Evolutionary conservation across 768 basidiomycete species (phyloP).

Genomic region (Collybia sp.): DNA sequence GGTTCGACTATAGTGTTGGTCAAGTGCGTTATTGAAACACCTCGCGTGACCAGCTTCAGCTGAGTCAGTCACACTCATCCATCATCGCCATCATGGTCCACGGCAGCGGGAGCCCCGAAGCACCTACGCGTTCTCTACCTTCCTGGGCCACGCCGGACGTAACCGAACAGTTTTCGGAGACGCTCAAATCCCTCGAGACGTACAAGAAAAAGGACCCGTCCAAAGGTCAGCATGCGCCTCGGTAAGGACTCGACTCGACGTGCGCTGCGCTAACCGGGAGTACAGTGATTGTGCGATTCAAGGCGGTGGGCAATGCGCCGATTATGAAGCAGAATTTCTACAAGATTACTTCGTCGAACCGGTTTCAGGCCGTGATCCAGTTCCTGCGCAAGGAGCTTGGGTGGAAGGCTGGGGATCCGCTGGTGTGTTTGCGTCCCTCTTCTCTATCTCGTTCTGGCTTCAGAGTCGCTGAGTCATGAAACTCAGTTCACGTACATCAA

Average conservation of each 20-base stretch:
- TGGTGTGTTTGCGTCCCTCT: slow-evolving; percentile 46
- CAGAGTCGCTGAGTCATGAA: slow-evolving; percentile 32
- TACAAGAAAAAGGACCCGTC: slow-evolving; percentile 85
- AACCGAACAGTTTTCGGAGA: slow-evolving; percentile 36
- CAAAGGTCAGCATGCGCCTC: slow-evolving; percentile 60
- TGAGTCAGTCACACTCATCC: no score
- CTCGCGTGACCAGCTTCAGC: no score
- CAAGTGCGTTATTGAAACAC: no score
- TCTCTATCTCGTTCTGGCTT: slow-evolving; percentile 8
- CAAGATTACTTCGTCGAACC: slow-evolving; percentile 92
- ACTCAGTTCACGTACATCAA: slow-evolving; percentile 60
- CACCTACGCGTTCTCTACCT: slow-evolving; percentile 24
- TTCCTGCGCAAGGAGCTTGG: slow-evolving; percentile 87
- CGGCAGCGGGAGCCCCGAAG: slow-evolving; percentile 14
- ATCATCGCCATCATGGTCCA: no score
- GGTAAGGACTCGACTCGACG: neutral
- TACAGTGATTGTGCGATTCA: slow-evolving; percentile 95
- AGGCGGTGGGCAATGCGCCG: slow-evolving; percentile 94
- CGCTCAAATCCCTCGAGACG: slow-evolving; percentile 69
- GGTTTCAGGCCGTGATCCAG: slow-evolving; percentile 93
- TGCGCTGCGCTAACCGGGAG: neutral
- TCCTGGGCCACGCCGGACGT: slow-evolving; percentile 23
- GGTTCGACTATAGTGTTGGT: no score
- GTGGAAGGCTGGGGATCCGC: slow-evolving; percentile 80
- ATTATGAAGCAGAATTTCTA: slow-evolving; percentile 99